Base-by-base conservation (phyloP, 1,284 basidiomycete species). In the Inonotus obliquus region DNA sequence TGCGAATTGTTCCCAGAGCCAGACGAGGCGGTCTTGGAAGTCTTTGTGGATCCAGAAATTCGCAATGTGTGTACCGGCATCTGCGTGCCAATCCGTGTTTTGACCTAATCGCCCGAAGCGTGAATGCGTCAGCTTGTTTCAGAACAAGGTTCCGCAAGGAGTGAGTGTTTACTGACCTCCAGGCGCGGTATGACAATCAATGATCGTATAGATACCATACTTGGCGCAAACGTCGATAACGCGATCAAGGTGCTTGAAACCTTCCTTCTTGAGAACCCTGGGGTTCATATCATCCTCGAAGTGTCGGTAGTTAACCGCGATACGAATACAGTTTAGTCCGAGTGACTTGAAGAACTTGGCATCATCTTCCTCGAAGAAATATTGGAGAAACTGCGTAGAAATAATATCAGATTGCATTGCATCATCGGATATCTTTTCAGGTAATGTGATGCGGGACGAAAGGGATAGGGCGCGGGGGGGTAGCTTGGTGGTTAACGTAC, bases 1-100 rank as follows among this genome's bases (percentile, higher is more conserved):
- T 10, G 77, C 77, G 10, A 79, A 66, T 51, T 74, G 64, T 62
- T 74, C 73, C 79, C 77, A 79, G 23, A 79, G 70, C 65, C 69
- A 66, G 27, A 79, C 71, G 4, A 75, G 67, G 32, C 78, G 72
- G 66, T 78, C 74, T 67, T 79, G 77, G 68, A 80, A 79, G 62
- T 79, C 78, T 51, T 73, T 75, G 70, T 78, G 76, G 3, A 73
- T 72, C 74, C 76, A 79, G 69, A 80, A 76, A 67, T 66, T 61
- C 19, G 68, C 67, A 32, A 67, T 65, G 56, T 71, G 67, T 10
- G 65, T 65, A 5, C 67, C 66, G 23, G 66, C 63, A 59, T 72
- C 71, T 1, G 63, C 57, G 58, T 68, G 67, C 67, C 69, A 70
- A 44, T 67, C 70, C n/a, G 65, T 63, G 47, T 69, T 71, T 61